Evolutionary conservation across 306 rosid genomes (phyloP).

Genomic region (Dicorynia guianensis): DNA sequence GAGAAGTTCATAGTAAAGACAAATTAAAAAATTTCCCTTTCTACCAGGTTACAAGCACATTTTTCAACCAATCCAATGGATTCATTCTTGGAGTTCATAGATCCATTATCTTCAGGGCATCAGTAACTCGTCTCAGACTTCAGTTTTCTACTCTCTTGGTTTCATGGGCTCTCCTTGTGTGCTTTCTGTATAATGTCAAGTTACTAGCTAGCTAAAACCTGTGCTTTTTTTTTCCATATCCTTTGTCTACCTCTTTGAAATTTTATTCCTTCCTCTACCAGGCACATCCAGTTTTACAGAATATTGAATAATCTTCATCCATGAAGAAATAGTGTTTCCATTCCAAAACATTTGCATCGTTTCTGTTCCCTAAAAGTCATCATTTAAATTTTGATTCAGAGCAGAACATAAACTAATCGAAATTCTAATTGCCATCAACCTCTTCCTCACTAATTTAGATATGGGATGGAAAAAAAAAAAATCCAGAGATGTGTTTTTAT

Average conservation of each 20-base stretch:
- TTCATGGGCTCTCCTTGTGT: background rate
- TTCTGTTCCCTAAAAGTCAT: conserved; percentile 21
- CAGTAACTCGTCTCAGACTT: background rate
- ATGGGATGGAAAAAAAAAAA: background rate
- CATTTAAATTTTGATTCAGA: conserved; percentile 18
- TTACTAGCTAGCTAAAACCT: background rate
- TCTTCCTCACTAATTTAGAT: conserved; percentile 26
- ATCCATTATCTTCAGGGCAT: conserved; percentile 15
- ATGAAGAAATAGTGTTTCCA: background rate
- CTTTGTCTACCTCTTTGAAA: background rate
- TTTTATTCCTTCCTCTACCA: background rate
- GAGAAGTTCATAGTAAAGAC: background rate
- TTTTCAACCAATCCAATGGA: conserved; percentile 21
- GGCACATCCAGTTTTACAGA: conserved; percentile 2
- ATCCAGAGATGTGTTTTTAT: conserved; percentile 4
- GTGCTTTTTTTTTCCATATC: background rate
- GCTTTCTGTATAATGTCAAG: conserved; percentile 2
- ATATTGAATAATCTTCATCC: conserved; percentile 31
- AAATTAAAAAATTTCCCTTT: background rate
- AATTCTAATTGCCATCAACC: conserved; percentile 30
- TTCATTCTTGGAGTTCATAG: conserved; percentile 1
- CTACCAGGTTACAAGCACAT: background rate
- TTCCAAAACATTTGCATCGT: conserved; percentile 17
- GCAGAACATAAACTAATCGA: conserved; percentile 22
- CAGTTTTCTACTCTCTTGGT: conserved; percentile 5